Percentiles rank a stretch among this genome's conserved stretches.
Conservation (phyloP, 345 rosid genomes). For the Brassica nigra region DNA sequence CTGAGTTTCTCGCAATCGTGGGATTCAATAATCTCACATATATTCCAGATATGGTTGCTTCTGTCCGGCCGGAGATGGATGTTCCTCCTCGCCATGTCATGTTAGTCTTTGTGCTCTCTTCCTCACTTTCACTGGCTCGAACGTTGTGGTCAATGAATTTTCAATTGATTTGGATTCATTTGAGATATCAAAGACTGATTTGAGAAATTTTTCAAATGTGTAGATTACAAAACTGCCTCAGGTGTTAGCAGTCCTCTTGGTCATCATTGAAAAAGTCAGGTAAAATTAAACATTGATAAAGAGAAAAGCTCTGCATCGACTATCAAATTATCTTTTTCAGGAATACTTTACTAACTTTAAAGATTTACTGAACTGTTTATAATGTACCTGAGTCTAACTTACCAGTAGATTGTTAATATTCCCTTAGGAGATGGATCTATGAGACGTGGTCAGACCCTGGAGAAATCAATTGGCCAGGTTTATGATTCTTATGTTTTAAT, state of each 20-base stretch:
- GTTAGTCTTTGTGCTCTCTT: background rate
- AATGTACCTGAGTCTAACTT: background rate
- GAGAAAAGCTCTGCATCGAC: background rate
- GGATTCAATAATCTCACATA: background rate
- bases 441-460: background rate
- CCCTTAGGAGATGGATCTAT: background rate
- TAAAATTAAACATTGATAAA: background rate
- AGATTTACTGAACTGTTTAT: background rate
- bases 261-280: background rate
- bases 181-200: background rate
- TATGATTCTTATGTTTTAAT: background rate
- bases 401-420: background rate
- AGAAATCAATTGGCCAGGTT: background rate
- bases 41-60: background rate
- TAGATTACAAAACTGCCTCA: background rate
- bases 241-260: background rate
- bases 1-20: background rate
- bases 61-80: background rate
- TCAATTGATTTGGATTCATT: background rate
- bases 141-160: background rate
- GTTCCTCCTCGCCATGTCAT: background rate
- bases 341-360: background rate
- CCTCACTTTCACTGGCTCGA: background rate
- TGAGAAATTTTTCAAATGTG: background rate
- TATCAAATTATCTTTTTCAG: background rate